These are phyloP conservation scores for Funneliformis mosseae DNA, from an alignment of 192 early-diverging fungal genomes.

Conservation along the genomic window DNA sequence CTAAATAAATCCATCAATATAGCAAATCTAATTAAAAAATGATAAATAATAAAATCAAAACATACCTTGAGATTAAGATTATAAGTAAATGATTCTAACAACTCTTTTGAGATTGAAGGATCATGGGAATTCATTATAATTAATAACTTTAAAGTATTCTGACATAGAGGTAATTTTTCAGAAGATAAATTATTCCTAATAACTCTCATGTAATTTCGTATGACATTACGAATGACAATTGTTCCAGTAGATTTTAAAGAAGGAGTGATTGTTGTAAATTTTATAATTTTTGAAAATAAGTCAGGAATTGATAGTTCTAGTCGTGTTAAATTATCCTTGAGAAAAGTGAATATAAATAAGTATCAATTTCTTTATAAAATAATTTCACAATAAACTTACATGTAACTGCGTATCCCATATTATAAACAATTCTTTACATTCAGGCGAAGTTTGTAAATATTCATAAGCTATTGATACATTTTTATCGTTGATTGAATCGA, in stretches of 20 bases:
- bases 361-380: background rate
- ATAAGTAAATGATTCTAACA: constrained; percentile 75
- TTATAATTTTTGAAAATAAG: constrained; percentile 60
- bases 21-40: background rate
- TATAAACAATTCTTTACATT: constrained; percentile 57
- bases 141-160: constrained; percentile 64
- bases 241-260: constrained; percentile 43
- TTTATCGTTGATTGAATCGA: background rate
- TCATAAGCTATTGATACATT: constrained; percentile 34
- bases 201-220: constrained; percentile 66
- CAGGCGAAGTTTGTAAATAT: constrained; percentile 64
- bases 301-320: constrained; percentile 65
- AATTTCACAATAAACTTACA: constrained; percentile 37
- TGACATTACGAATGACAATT: constrained; percentile 48
- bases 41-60: constrained; percentile 1
- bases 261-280: constrained; percentile 44
- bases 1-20: constrained; percentile 20
- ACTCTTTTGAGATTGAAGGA: constrained; percentile 61
- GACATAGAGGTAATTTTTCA: constrained; percentile 58
- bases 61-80: constrained; percentile 54
- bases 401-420: constrained; percentile 67
- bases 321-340: constrained; percentile 49
- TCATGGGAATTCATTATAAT: constrained; percentile 62
- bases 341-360: constrained; percentile 4
- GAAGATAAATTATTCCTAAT: constrained; percentile 68